Conservation (phyloP, 1,284 basidiomycete species). For the Melampsora allii-populina region DNA sequence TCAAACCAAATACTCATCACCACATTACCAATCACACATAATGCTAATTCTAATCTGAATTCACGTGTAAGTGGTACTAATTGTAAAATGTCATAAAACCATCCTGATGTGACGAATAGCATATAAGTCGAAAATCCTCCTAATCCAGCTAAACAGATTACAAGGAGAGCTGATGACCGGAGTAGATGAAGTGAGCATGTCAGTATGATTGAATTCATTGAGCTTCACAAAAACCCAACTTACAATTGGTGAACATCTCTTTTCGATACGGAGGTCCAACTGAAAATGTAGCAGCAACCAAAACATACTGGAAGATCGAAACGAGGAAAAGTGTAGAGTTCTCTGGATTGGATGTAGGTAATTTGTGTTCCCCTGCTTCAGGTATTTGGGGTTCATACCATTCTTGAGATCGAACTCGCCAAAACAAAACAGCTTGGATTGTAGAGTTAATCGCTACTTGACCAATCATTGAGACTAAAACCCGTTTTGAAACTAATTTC, state of each 20-base stretch:
- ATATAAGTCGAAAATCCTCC: conserved; percentile 22
- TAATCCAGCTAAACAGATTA: conserved; percentile 27
- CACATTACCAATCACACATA: conserved; percentile 23
- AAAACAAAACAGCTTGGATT: conserved; percentile 80
- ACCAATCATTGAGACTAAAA: conserved; percentile 86
- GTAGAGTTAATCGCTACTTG: conserved; percentile 83
- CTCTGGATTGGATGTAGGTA: conserved; percentile 88
- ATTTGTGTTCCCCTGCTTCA: conserved; percentile 61
- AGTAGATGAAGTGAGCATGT: neutral
- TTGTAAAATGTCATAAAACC: conserved; percentile 21
- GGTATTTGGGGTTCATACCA: conserved; percentile 69
- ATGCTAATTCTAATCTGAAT: conserved; percentile 24
- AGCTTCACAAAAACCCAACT: conserved; percentile 13
- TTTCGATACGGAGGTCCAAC: conserved; percentile 95
- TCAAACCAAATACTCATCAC: conserved; percentile 30
- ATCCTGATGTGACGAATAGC: conserved; percentile 21
- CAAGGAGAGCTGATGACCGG: conserved; percentile 17
- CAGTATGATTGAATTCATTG: neutral
- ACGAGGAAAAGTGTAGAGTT: conserved; percentile 90
- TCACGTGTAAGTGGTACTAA: conserved; percentile 13
- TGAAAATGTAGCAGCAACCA: conserved; percentile 93
- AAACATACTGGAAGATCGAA: conserved; percentile 97
- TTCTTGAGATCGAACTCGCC: conserved; percentile 77
- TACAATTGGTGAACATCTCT: conserved; percentile 91
- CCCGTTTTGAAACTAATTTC: conserved; percentile 92